Evolutionary conservation across 768 basidiomycete species (phyloP).

Genomic region (Mrakia blollopis): DNA sequence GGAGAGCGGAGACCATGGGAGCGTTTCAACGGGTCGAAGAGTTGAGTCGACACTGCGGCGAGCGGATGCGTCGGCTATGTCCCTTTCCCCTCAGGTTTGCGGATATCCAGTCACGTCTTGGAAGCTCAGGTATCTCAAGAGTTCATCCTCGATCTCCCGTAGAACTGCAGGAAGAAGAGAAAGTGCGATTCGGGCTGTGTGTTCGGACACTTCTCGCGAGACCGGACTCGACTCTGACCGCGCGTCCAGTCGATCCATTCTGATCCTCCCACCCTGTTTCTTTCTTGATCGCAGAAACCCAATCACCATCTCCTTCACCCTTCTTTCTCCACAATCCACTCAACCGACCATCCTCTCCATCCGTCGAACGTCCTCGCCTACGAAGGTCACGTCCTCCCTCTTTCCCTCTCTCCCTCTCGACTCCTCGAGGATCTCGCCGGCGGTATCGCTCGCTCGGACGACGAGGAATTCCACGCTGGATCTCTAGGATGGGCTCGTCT

Average conservation of each 20-base stretch:
- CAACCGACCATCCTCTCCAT: conserved; percentile 51
- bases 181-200: too few species aligned
- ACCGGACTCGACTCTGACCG: neutral
- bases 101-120: too few species aligned
- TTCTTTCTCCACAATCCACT: conserved; percentile 49
- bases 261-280: neutral
- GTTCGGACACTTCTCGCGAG: too few species aligned
- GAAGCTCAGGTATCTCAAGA: too few species aligned
- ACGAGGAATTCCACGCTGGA: conserved; percentile 40
- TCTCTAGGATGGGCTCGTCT: conserved; percentile 72
- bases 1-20: neutral
- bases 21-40: too few species aligned
- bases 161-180: too few species aligned
- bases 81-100: too few species aligned
- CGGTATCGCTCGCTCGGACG: conserved; percentile 45
- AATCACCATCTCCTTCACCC: conserved; percentile 40
- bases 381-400: conserved; percentile 65
- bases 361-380: conserved; percentile 58
- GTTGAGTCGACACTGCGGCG: too few species aligned
- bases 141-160: too few species aligned
- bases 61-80: too few species aligned
- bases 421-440: conserved; percentile 44
- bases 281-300: conserved; percentile 32
- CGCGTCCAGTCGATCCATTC: neutral
- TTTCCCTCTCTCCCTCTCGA: conserved; percentile 53